phyloP scores from a whole-genome alignment of 192 early-diverging fungal genomes.

The Phlyctochytrium planicorne region DNA sequence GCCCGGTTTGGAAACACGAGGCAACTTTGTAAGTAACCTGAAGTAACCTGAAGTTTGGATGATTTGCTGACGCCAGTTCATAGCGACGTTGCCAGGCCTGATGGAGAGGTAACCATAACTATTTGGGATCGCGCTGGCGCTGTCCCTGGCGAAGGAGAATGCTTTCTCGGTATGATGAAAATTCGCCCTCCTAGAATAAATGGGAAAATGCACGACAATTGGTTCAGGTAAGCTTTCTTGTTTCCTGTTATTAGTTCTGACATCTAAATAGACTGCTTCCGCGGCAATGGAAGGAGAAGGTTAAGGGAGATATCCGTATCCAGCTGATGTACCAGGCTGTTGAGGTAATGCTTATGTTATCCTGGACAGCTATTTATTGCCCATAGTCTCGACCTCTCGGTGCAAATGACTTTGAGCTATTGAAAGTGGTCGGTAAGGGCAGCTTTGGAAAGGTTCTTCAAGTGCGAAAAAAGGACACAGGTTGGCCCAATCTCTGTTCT shows the following conservation, averaged over 20 bases:
- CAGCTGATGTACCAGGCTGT: conserved; percentile 50
- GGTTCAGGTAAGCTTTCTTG: conserved; percentile 35
- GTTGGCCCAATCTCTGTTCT: conserved; percentile 5
- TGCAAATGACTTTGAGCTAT: conserved; percentile 67
- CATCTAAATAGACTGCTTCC: conserved; percentile 31
- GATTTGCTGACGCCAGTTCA: conserved; percentile 5
- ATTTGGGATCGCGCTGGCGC: conserved; percentile 45
- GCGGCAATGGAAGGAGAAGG: conserved; percentile 41
- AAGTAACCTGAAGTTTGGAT: background rate
- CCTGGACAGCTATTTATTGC: background rate
- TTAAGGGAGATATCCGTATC: conserved; percentile 52
- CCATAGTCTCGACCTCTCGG: too few relatives aligned
- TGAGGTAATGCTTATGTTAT: conserved; percentile 32
- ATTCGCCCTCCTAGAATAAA: conserved; percentile 44
- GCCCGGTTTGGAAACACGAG: conserved; percentile 52
- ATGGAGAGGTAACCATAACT: conserved; percentile 49
- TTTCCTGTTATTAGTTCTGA: conserved; percentile 11
- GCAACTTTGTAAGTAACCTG: conserved; percentile 51
- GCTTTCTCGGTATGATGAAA: conserved; percentile 52
- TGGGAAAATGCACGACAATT: conserved; percentile 56
- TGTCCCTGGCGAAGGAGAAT: conserved; percentile 27
- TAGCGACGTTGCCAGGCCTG: conserved; percentile 48
- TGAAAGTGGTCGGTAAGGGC: conserved; percentile 74
- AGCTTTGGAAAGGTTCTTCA: conserved; percentile 81
- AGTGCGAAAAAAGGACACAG: conserved; percentile 75